Conservation (phyloP, 352 stramenopile genomes). For the Globisporangium abappressorium region DNA sequence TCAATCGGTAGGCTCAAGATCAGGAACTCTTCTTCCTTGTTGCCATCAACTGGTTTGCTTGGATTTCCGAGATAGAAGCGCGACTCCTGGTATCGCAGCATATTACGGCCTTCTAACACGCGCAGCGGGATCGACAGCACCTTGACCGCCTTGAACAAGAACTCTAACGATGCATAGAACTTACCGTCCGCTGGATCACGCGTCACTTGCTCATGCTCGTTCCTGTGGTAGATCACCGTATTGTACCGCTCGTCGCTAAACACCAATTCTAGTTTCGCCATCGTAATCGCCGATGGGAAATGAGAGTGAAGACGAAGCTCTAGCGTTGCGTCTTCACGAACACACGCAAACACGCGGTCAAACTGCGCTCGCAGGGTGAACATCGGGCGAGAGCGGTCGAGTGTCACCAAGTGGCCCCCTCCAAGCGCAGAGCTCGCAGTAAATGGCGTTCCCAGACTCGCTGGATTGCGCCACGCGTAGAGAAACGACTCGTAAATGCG, state of each 20-base stretch:
- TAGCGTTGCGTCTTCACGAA: slow-evolving; percentile 60
- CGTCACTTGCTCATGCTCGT: slow-evolving; percentile 5
- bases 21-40: slow-evolving; percentile 33
- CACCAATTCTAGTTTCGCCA: slow-evolving; percentile 62
- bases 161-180: slow-evolving; percentile 46
- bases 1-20: slow-evolving; percentile 64
- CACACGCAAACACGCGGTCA: slow-evolving; percentile 59
- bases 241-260: slow-evolving; percentile 82
- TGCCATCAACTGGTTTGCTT: slow-evolving; percentile 20
- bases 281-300: slow-evolving; percentile 52
- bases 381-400: slow-evolving; percentile 52
- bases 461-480: slow-evolving; percentile 55
- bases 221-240: slow-evolving; percentile 46
- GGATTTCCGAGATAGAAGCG: slow-evolving; percentile 48
- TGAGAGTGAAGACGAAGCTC: slow-evolving; percentile 47
- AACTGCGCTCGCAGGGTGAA: slow-evolving; percentile 57
- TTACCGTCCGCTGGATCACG: slow-evolving; percentile 30
- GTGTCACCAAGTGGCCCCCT: slow-evolving; percentile 40
- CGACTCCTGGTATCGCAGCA: slow-evolving; percentile 63
- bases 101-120: slow-evolving; percentile 47
- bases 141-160: slow-evolving; percentile 35
- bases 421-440: slow-evolving; percentile 31
- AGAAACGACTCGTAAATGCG: slow-evolving; percentile 60
- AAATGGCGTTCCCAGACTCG: slow-evolving; percentile 37
- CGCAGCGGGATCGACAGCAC: slow-evolving; percentile 45